Evolutionary conservation across 78 protist species (phyloP).

Genomic region (Speleostelium caveatum): DNA sequence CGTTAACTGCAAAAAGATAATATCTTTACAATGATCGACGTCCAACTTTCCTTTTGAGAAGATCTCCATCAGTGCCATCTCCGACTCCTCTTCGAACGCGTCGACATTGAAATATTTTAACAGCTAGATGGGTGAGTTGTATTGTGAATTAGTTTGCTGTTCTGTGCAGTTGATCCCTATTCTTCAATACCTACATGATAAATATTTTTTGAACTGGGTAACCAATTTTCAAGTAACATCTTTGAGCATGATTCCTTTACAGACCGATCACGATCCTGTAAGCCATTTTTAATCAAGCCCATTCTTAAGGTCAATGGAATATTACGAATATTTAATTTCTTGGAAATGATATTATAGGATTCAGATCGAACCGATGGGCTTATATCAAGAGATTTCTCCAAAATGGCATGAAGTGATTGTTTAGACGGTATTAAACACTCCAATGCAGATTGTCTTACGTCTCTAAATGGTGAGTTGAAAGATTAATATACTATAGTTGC

Average conservation of each 20-base stretch:
- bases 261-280: conserved; percentile 33
- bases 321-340: neutral
- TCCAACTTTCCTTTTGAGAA: conserved; percentile 22
- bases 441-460: conserved; percentile 46
- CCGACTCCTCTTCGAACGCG: conserved; percentile 41
- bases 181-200: conserved; percentile 24
- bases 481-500: too few relatives aligned
- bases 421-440: conserved; percentile 28
- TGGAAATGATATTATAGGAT: conserved; percentile 27
- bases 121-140: conserved; percentile 15
- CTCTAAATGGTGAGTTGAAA: conserved; percentile 7
- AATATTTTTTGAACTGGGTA: conserved; percentile 9
- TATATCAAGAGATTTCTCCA: conserved; percentile 43
- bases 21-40: neutral
- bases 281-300: conserved; percentile 60
- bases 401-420: conserved; percentile 9
- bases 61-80: conserved; percentile 22
- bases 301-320: conserved; percentile 38
- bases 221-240: conserved; percentile 50
- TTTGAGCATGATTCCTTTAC: conserved; percentile 42
- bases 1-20: conserved; percentile 4
- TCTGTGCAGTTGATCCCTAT: too few relatives aligned
- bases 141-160: too few relatives aligned
- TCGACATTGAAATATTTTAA: conserved; percentile 25
- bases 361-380: conserved; percentile 17